Evolutionary conservation across 208 protist genomes (phyloP), one percentile per base, ranked within the genome.

Genomic region (Angomonas deanei): DNA sequence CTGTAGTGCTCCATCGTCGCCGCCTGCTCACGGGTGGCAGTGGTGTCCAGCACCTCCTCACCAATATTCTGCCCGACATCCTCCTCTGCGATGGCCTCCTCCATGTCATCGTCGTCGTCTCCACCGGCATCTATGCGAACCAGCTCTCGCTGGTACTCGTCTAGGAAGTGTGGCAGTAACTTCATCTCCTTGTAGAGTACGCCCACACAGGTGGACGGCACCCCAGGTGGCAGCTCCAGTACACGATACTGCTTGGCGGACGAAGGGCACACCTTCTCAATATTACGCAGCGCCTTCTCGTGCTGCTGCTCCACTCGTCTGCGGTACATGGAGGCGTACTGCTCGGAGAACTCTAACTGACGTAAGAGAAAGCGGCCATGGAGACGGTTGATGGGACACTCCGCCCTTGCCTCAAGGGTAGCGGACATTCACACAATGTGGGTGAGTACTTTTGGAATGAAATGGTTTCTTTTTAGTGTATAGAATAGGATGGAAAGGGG

Each of bases 141-240:
- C 1, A 93, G 75, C 36, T 97, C 92, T 39, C 74, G 72, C 65
- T 92, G 83, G 55, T 94, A 95, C 70, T 97, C 88, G 46, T 86
- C 73, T 23, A 97, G 64, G 65, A 97, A 94, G 26, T 75, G 77
- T 3, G 89, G 86, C 26, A 93, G 77, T 28, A 91, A 62, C 49
- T 84, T 88, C 92, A 94, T 93, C 28, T 93, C 77, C 76, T 96
- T 97, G 74, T 93, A 97, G 15, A 93, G 39, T 5, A 94, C 82
- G 2, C 92, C 92, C 1, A 91, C 82, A 39, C 74, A 90, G 8
- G 93, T 4, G 13, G 81, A 69, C 0, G 82, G 76, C 28, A 76
- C 68, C 3, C 79, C 83, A 15, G 72, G 67, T n/a, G 52, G 38
- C 54, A 96, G 70, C 39, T 93, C 82, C 27, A 96, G 74, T 28